Evolutionary conservation across 1,139 yeast genomes (phyloP).

Genomic region (Torulaspora globosa): DNA sequence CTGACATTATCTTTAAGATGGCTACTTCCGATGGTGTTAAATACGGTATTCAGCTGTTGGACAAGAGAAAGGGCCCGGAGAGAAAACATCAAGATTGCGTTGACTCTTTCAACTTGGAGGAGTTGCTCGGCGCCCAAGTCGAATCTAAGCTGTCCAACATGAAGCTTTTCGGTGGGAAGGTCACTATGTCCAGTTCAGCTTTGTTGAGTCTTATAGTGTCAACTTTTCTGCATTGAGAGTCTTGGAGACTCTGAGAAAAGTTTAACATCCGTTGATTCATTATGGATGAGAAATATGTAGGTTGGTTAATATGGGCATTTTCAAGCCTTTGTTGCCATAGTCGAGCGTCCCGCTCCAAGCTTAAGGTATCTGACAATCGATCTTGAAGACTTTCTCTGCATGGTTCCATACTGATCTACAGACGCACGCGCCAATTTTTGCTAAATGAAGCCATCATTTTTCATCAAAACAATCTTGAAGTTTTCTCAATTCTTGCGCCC

Average conservation of each 20-base stretch:
- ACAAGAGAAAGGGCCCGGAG: constrained; percentile 29
- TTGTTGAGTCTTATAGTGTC: constrained; percentile 26
- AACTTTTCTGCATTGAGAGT: constrained; percentile 19
- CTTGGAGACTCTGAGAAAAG: no score
- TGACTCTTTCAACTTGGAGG: constrained; percentile 29
- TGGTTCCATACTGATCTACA: no score
- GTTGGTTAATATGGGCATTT: no score
- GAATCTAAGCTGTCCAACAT: constrained; percentile 20
- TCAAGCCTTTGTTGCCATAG: no score
- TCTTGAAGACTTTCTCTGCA: no score
- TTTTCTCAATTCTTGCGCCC: constrained; percentile 37
- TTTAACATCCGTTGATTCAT: no score
- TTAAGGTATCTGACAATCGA: no score
- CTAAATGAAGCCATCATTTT: not conserved
- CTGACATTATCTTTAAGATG: constrained; percentile 65
- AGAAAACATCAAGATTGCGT: constrained; percentile 23
- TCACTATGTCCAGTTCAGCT: constrained; percentile 22
- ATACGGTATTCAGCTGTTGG: constrained; percentile 32
- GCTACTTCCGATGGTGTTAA: constrained; percentile 54
- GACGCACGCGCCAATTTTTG: not conserved
- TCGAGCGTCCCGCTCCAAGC: no score
- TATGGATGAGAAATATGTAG: no score
- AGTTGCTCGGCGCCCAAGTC: constrained; percentile 27
- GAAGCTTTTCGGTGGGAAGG: constrained; percentile 25
- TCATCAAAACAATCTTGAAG: constrained; percentile 20